These are phyloP conservation scores for Thalia dealbata DNA, from an alignment of 176 grass and related monocot species.

Conservation along the genomic window DNA sequence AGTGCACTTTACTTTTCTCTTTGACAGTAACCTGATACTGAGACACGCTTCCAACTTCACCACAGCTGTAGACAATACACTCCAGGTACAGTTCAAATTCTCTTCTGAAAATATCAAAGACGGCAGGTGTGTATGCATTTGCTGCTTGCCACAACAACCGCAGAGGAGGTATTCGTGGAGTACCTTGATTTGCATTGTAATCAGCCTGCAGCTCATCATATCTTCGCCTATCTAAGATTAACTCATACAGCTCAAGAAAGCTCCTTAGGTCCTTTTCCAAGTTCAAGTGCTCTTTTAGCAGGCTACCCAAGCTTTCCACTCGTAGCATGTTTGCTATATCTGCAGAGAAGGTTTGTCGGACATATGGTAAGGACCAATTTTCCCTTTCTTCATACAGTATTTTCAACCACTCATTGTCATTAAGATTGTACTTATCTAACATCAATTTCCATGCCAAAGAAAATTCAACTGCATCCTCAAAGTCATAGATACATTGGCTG, in stretches of 20 bases:
- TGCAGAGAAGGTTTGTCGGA: conserved; percentile 40
- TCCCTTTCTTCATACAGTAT: conserved; percentile 66
- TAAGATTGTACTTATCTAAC: conserved; percentile 61
- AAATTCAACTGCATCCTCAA: conserved; percentile 75
- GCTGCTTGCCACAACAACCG: conserved; percentile 73
- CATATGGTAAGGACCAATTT: conserved; percentile 61
- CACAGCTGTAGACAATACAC: conserved; percentile 58
- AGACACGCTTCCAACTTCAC: conserved; percentile 53
- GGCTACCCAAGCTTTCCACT: conserved; percentile 39
- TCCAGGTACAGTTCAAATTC: conserved; percentile 55
- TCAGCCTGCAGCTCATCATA: conserved; percentile 66
- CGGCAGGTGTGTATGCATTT: conserved; percentile 54
- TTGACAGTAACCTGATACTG: conserved; percentile 58
- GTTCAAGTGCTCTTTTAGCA: conserved; percentile 35
- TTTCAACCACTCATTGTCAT: conserved; percentile 45
- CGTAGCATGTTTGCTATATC: conserved; percentile 52
- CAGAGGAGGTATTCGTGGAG: conserved; percentile 32
- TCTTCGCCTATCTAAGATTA: conserved; percentile 40
- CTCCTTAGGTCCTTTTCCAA: conserved; percentile 37
- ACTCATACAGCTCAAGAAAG: conserved; percentile 44
- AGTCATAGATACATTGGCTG: conserved; percentile 53
- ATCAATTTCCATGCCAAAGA: conserved; percentile 58
- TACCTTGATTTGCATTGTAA: conserved; percentile 55
- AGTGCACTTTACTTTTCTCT: conserved; percentile 54
- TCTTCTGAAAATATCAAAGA: conserved; percentile 55